Base-by-base conservation (phyloP, 2,329 filamentous ascomycete genomes). In the Grosmannia clavigera region DNA sequence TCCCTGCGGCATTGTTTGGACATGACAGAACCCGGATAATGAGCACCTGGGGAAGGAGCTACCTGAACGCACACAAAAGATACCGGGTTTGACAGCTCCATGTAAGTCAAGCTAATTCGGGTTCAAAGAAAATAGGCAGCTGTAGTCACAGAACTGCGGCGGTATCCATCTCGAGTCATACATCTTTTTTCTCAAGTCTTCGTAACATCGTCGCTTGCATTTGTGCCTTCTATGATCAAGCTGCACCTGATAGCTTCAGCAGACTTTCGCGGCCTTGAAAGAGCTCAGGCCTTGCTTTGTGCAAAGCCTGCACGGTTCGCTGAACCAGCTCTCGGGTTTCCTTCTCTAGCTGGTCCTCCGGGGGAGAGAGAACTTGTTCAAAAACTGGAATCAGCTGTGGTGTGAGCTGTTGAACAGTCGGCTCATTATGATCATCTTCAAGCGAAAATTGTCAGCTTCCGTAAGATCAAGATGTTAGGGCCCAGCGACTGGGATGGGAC, bases 261-360 rank as follows among this genome's bases (percentile, higher is more conserved):
- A 70, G 64, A 25, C 65, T 66, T 35, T 66, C 66, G 64, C 70
- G 65, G 50, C 58, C 65, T 64, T 64, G 62, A 61, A 72, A 72
- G 25, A 72, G 66, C n/a, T 67, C 65, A 3, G 68, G 68, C 55
- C 68, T 67, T 33, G 67, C 68, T 58, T 67, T 68, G 66, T 65
- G 74, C 58, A 80, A 69, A 29, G 71, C 68, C 69, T 74, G 75
- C 62, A 88, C 85, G 58, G 87, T 81, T 69, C 84, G 79, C 66
- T 82, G 76, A 53, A 92, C 77, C 67, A 86, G 78, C 64, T 78
- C 74, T 61, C 87, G 82, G 11, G 86, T 90, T 74, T 87, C 84
- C 10, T 82, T 78, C 67, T 87, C 85, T 51, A 94, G 78, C 76
- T 94, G 88, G 62, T 89, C 87, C 72, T 87, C 80, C 1, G 88